Percentiles rank a stretch among this genome's conserved stretches.
Conservation (phyloP, 73 alveolate species). For the Tetrahymena elliotti region DNA sequence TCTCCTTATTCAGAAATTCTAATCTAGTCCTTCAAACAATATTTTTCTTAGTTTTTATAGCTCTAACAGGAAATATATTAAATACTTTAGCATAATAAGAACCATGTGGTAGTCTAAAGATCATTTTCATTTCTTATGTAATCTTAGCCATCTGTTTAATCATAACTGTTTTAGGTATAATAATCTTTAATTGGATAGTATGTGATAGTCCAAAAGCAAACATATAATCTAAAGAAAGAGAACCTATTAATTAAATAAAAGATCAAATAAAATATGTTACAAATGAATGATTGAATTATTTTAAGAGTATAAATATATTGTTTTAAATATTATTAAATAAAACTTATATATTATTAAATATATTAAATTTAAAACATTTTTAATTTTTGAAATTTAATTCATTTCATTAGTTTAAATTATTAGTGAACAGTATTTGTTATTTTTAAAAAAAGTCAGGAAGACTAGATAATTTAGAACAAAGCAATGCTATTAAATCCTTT, state of each 20-base stretch:
- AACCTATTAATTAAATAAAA: background rate
- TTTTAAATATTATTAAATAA: no score
- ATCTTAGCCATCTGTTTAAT: background rate
- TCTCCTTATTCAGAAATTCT: background rate
- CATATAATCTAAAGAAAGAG: background rate
- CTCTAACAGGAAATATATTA: background rate
- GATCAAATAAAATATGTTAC: background rate
- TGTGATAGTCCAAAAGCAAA: background rate
- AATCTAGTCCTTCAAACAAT: background rate
- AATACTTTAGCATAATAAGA: background rate
- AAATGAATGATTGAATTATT: background rate
- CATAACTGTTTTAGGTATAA: background rate
- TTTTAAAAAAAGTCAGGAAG: no score
- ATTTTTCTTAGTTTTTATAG: background rate
- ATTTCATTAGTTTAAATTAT: no score
- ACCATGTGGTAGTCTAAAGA: background rate
- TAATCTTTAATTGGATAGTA: background rate
- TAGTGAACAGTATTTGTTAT: no score
- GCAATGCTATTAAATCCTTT: no score
- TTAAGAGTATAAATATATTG: no score
- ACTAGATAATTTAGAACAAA: no score
- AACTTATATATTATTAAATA: no score
- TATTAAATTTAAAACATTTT: no score
- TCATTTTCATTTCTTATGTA: background rate
- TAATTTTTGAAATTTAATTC: no score